Base-by-base conservation (phyloP, 2,329 filamentous ascomycete genomes). In the Pseudocercospora eumusae region DNA sequence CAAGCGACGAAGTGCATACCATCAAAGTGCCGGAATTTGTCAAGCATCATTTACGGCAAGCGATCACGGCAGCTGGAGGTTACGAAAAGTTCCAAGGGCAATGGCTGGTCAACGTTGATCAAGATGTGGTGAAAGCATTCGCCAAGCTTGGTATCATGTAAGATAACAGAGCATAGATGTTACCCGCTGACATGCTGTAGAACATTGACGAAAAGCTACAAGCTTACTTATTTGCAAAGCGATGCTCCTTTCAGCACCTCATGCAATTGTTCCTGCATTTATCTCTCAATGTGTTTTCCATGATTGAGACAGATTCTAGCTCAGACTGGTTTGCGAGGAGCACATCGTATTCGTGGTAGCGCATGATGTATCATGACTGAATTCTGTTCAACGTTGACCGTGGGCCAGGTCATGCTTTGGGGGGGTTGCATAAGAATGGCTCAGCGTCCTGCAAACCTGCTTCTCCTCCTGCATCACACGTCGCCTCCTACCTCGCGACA, bases 21-120 rank as follows among this genome's bases (percentile, higher is more conserved):
- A 80, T 92, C 25, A 83, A 87, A 53, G 81, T 87, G 1, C 84
- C 86, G 53, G 76, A 80, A 0, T 93, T 89, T 73, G 82, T 92
- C 2, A 82, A 82, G 68, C 81, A 85, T 64, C 83, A 86, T 57
- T 72, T 95, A 33, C 80, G 84, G 60, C 79, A 81, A 13, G 77
- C 88, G 4, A 83, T 92, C 20, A 78, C 79, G 56, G 78, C 80
- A 3, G 81, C 81, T 3, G 90, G 90, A 1, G 89, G 89, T 0
- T 83, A 88, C 68, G 80, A 84, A 55, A 77, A 73, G 2, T 93
- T 95, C 73, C 82, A 88, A 72, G 81, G 84, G 59, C 82, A 88
- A 56, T 93, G 88, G 85, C 76, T 86, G 13, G 81, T 81, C n/a
- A 90, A 92, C 65, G 89, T 95, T 25, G 91, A 95, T 74, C 82